Evolutionary conservation across 305 asterid genomes (phyloP).

Genomic region (Rubia balearica): DNA sequence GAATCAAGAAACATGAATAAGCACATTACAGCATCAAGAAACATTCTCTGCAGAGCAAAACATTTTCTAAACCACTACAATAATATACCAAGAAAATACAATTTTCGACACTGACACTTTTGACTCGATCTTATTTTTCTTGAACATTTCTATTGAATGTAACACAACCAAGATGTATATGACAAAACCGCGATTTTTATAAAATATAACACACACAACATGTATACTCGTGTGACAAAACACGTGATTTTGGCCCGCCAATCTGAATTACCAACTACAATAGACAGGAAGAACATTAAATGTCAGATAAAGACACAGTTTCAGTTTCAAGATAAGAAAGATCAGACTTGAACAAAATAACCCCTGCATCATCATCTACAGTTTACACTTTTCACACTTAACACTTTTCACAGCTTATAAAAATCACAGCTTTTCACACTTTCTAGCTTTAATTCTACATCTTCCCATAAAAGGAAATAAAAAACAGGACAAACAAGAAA

Average conservation of each 20-base stretch:
- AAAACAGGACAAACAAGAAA: slow-evolving; percentile 6
- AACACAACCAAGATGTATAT: no score
- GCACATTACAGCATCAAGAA: not conserved
- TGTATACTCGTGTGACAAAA: no score
- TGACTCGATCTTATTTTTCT: no score
- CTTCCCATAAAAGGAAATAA: not conserved
- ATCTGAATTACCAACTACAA: not conserved
- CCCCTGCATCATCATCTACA: not conserved
- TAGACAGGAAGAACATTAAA: not conserved
- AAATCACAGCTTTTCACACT: not conserved
- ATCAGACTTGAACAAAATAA: not conserved
- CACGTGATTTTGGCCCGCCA: no score
- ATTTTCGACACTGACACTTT: not conserved
- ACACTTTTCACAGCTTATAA: no score
- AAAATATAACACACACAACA: no score
- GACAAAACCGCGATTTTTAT: no score
- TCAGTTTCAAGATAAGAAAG: not conserved
- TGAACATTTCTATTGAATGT: no score
- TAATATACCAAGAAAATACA: not conserved
- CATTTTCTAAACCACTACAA: not conserved
- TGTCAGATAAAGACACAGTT: not conserved
- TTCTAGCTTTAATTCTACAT: not conserved
- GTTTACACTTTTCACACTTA: no score
- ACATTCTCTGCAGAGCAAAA: not conserved
- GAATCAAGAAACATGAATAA: slow-evolving; percentile 4